Base-by-base conservation (phyloP, 2,329 filamentous ascomycete species). In the Rhexocercosporidium sp. region DNA sequence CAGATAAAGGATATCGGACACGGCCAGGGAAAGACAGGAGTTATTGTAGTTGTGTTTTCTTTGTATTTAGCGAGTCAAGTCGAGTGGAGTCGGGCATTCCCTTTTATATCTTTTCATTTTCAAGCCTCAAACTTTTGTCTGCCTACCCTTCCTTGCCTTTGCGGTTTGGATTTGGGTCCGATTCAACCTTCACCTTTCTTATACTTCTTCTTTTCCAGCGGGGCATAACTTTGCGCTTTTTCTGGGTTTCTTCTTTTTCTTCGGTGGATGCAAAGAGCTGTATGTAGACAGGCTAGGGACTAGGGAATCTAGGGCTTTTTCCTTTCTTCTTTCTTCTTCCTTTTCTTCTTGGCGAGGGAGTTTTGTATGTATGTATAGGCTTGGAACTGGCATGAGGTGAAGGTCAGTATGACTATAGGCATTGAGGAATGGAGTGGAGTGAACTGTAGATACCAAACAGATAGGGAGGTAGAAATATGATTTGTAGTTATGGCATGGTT, bases 41-140 rank as follows among this genome's bases (percentile, higher is more conserved):
- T 16, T 31, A 11, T 16, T 31, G 22, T 16, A 31, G 49, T 53
- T 53, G 49, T 53, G 5, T 37, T 37, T 37, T 37, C 34, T 11
- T 37, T 53, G 59, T 47, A 57, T 53, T 68, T 68, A 68, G 63
- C 63, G 59, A 64, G 56, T 56, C 6, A 14, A 31, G 29, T 31
- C 34, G 34, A 37, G 29, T 31, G 8, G 34, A 37, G 34, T 37
- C 12, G 59, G 59, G 27, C 34, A 7, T 25, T 49, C 18, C 16
- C 12, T 11, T 14, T n/a, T n/a, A n/a, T n/a, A n/a, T n/a, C n/a
- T n/a, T n/a, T n/a, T n/a, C n/a, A n/a, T n/a, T n/a, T n/a, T n/a
- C n/a, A n/a, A n/a, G n/a, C n/a, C n/a, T n/a, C n/a, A n/a, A n/a
- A n/a, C n/a, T n/a, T n/a, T n/a, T n/a, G n/a, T n/a, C n/a, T n/a